Evolutionary conservation across 805 yeast genomes (phyloP).

Genomic region (Schizosaccharomyces octosporus): DNA sequence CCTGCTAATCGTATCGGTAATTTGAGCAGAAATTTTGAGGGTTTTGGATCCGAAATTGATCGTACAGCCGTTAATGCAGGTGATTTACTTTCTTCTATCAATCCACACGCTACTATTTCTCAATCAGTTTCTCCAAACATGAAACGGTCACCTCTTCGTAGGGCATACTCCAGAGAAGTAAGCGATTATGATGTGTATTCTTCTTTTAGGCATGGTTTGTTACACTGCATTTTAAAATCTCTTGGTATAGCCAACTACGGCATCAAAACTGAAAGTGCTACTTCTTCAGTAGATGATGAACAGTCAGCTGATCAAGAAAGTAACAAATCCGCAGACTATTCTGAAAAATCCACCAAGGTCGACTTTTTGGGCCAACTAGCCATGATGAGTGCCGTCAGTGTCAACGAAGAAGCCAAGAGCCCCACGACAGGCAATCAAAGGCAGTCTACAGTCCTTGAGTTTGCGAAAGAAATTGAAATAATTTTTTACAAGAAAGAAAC

Average conservation of each 20-base stretch:
- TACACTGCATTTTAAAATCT: not conserved
- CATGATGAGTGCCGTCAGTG: not conserved
- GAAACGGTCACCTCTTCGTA: not conserved
- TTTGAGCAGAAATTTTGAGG: not conserved
- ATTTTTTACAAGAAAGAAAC: slow-evolving; percentile 28
- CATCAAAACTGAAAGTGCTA: not conserved
- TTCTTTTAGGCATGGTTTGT: not conserved
- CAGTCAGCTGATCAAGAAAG: not conserved
- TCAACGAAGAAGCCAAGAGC: not conserved
- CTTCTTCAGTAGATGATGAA: not conserved
- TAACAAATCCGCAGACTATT: not conserved
- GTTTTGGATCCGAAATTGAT: not conserved
- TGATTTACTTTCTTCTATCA: not conserved
- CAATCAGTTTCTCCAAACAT: not conserved
- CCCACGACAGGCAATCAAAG: not conserved
- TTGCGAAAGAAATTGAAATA: slow-evolving; percentile 26
- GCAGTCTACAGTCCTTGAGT: slow-evolving; percentile 18
- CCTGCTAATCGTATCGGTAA: too few relatives aligned
- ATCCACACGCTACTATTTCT: not conserved
- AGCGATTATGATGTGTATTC: not conserved
- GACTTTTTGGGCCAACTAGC: not conserved
- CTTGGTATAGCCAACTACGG: not conserved
- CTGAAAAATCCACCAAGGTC: not conserved
- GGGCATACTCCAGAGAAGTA: not conserved
- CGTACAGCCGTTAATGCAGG: not conserved